These are phyloP conservation scores for Lodderomyces metapsilosis DNA, from an alignment of 1,139 yeast genomes.

Conservation along the genomic window DNA sequence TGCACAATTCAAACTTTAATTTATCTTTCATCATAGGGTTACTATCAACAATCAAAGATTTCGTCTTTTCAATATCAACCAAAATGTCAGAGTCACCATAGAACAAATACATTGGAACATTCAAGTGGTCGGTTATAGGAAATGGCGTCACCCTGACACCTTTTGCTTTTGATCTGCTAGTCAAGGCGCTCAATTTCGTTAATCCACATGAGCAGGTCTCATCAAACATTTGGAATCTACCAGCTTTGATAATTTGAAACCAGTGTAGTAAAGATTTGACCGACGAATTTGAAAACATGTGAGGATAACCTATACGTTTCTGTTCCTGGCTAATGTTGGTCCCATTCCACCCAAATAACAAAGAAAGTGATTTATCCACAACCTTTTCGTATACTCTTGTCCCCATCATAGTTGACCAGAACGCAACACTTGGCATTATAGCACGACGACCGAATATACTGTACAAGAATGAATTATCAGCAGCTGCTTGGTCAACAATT, in stretches of 20 bases:
- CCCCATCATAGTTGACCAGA: conserved; percentile 44
- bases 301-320: conserved; percentile 44
- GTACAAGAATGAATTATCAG: conserved; percentile 31
- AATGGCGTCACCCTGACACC: conserved; percentile 57
- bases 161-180: conserved; percentile 22
- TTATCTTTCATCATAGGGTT: conserved; percentile 26
- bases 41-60: conserved; percentile 23
- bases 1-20: conserved; percentile 23
- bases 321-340: conserved; percentile 32
- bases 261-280: conserved; percentile 48
- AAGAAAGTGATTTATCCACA: conserved; percentile 35
- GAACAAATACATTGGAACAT: conserved; percentile 41
- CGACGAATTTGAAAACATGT: conserved; percentile 47
- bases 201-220: conserved; percentile 34
- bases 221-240: conserved; percentile 48
- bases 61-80: conserved; percentile 39
- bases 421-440: conserved; percentile 44
- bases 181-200: conserved; percentile 23
- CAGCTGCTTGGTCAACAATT: conserved; percentile 37
- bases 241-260: conserved; percentile 45
- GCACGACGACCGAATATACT: conserved; percentile 44
- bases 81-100: conserved; percentile 43
- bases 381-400: conserved; percentile 32
- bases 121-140: conserved; percentile 43
- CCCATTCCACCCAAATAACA: conserved; percentile 44